These are phyloP conservation scores for Raddia distichophylla DNA, from an alignment of 176 grass and related monocot genomes.

Conservation along the genomic window DNA sequence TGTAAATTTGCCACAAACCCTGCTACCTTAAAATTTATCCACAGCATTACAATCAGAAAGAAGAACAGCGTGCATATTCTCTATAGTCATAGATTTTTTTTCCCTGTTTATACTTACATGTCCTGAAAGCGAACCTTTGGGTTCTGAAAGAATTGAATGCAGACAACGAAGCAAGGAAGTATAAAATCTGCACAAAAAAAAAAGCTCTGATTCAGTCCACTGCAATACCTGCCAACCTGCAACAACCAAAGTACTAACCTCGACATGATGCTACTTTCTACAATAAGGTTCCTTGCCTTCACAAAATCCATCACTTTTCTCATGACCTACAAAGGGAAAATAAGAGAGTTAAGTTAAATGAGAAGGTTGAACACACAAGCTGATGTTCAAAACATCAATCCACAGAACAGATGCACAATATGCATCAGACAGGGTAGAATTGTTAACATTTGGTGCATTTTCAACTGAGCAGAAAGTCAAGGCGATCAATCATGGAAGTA, in stretches of 20 bases:
- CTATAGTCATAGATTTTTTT: conserved; percentile 11
- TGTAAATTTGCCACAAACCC: conserved; percentile 84
- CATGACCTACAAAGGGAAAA: conserved; percentile 61
- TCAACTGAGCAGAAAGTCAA: conserved; percentile 20
- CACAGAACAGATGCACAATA: conserved; percentile 14
- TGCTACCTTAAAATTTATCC: conserved; percentile 74
- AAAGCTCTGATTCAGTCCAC: conserved; percentile 34
- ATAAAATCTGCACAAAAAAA: conserved; percentile 66
- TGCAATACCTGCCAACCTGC: conserved; percentile 29
- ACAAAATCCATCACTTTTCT: conserved; percentile 95
- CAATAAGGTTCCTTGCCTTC: conserved; percentile 66
- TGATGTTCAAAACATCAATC: not conserved
- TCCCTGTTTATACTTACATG: conserved; percentile 71
- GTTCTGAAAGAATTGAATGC: conserved; percentile 79
- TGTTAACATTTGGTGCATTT: not conserved
- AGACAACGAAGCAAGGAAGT: conserved; percentile 76
- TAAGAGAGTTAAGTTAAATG: conserved; percentile 26
- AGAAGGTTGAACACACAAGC: conserved; percentile 5
- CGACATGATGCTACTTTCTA: conserved; percentile 81
- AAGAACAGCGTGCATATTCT: conserved; percentile 10
- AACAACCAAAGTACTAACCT: conserved; percentile 56
- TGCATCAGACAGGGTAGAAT: not conserved
- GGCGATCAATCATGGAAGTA: conserved; percentile 1
- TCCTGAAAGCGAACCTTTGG: conserved; percentile 75
- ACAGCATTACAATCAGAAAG: conserved; percentile 43